These are phyloP conservation scores for Periconia macrospinosa DNA, from an alignment of 2,329 filamentous ascomycete genomes.

Conservation along the genomic window DNA sequence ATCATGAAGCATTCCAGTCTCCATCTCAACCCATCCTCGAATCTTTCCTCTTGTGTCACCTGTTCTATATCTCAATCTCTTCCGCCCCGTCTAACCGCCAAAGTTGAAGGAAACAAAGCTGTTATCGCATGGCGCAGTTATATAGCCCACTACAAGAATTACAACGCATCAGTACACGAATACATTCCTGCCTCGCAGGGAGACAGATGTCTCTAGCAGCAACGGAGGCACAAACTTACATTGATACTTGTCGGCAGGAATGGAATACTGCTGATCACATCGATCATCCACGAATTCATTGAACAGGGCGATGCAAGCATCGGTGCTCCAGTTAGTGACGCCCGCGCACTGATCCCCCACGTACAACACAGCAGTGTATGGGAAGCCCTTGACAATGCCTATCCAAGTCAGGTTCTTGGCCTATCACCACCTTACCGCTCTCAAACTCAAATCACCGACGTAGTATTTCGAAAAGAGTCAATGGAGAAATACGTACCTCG, in stretches of 20 bases:
- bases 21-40: too few species aligned
- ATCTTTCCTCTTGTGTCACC: too few species aligned
- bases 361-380: conserved; percentile 6
- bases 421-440: background rate
- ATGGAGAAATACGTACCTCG: background rate
- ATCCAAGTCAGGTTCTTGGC: background rate
- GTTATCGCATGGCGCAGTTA: conserved; percentile 3
- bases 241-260: background rate
- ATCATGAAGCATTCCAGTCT: background rate
- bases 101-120: conserved; percentile 9
- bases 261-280: conserved; percentile 1
- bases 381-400: conserved; percentile 6
- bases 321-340: conserved; percentile 1
- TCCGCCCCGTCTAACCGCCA: conserved; percentile 2
- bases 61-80: too few species aligned
- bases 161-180: background rate
- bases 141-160: conserved; percentile 1
- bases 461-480: background rate
- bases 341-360: conserved; percentile 8
- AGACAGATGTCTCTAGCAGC: background rate
- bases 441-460: background rate
- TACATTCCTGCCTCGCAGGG: background rate
- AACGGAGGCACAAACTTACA: background rate
- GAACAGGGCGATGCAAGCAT: conserved; percentile 8
- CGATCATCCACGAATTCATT: conserved; percentile 1